Base-by-base conservation (phyloP, 2,329 filamentous ascomycete species). In the Diaporthe citrichinensis region DNA sequence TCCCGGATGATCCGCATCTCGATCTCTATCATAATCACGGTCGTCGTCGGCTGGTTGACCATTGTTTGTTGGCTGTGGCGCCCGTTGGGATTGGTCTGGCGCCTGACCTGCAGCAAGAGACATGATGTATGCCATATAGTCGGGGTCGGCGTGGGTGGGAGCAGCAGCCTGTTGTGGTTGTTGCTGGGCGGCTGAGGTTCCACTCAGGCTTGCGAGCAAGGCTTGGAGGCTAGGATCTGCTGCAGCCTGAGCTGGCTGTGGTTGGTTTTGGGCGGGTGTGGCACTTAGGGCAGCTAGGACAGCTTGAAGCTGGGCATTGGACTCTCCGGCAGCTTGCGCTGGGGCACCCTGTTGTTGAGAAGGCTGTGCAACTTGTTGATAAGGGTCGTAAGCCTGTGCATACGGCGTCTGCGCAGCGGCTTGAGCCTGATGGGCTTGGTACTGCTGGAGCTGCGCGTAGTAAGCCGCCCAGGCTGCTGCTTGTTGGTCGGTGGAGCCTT, bases 161-260 rank as follows among this genome's bases (percentile, higher is more conserved):
- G 49, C 44, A 31, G 55, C 46, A 9, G 31, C 55, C 10, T 73
- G 69, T 15, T 73, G 69, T 84, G 79, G 68, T 81, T 82, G 62
- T 78, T 77, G 77, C 28, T 73, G 74, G n/a, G 59, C 61, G 34
- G 74, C 12, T 15, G 73, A n/a, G 8, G 73, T 39, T 25, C 71
- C 76, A n/a, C 74, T 71, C 57, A 87, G 85, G 65, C 85, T 85
- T 14, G 85, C 84, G 51, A 87, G 79, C n/a, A 87, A 83, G 10
- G 86, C 86, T 78, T 87, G 85, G 5, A 87, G 81, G 75, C 87
- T 85, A 14, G 78, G 82, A 65, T 86, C 84, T 9, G 67, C 69
- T 55, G 74, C 25, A 62, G 39, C 71, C 34, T 71, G 71, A 34
- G 67, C 73, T 23, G 78, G 74, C 28, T 75, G 76, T 39, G 72